A percentile compares a stretch with the other conserved stretches of the same genome.
These are phyloP conservation scores for Gymnopilus junonius DNA, from an alignment of 768 basidiomycete genomes.

Conservation along the genomic window DNA sequence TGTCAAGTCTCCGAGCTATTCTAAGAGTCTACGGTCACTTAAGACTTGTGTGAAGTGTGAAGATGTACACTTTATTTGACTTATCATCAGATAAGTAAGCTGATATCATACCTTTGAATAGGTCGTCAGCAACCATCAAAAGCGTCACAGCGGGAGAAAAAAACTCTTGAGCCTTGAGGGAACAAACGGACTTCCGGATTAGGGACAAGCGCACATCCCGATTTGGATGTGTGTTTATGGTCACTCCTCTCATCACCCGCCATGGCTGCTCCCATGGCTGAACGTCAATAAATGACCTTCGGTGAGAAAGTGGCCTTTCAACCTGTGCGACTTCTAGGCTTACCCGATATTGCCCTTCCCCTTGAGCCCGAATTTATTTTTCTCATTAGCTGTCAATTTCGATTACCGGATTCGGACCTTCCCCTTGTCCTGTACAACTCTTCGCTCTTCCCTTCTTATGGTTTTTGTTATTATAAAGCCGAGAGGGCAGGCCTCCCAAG, in stretches of 20 bases:
- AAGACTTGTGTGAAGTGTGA: neutral
- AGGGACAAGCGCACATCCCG: conserved; percentile 3
- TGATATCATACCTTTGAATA: neutral
- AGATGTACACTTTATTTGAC: neutral
- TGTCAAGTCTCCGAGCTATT: neutral
- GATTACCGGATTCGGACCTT: conserved; percentile 6
- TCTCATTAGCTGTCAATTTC: neutral
- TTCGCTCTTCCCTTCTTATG: neutral
- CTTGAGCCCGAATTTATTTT: neutral
- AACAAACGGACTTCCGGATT: conserved; percentile 9
- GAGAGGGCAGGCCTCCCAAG: neutral
- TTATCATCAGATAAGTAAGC: neutral
- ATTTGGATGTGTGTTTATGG: conserved; percentile 12
- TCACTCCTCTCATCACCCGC: neutral
- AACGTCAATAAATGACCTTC: neutral
- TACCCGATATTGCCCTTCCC: neutral
- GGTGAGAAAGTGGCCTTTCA: neutral
- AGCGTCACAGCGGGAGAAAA: neutral
- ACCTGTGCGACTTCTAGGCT: neutral
- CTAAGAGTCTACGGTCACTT: neutral
- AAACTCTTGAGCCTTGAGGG: too few species aligned
- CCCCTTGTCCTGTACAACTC: conserved; percentile 11
- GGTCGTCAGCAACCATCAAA: neutral
- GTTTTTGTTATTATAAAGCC: neutral
- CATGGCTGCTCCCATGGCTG: neutral